A percentile compares a stretch with the other conserved stretches of the same genome.
phyloP scores from a whole-genome alignment of 441 rosid genomes.

The Euphorbia schlechtendalii region DNA sequence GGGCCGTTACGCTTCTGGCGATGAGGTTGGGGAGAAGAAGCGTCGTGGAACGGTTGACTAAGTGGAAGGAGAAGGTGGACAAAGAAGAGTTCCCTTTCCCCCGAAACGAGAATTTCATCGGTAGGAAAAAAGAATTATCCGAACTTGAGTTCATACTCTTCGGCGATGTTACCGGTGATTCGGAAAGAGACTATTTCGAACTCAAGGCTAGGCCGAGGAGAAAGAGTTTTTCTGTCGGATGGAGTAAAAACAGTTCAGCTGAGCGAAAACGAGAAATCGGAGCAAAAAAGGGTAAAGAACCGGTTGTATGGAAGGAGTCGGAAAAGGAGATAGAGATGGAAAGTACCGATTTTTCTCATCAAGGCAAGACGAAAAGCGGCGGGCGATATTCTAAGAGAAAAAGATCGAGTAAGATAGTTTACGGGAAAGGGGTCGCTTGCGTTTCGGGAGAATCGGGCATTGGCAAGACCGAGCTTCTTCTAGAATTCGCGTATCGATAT shows the following conservation, averaged over 20 bases:
- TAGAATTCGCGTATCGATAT: conserved; percentile 73
- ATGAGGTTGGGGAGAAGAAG: conserved; percentile 84
- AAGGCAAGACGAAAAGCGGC: conserved; percentile 20
- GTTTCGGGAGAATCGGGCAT: conserved; percentile 86
- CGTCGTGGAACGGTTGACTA: conserved; percentile 65
- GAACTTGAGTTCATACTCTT: conserved; percentile 81
- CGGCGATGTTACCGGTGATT: conserved; percentile 72
- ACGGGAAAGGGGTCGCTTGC: conserved; percentile 88
- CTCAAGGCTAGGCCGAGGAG: conserved; percentile 66
- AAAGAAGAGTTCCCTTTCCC: conserved; percentile 88
- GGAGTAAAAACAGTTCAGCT: conserved; percentile 20
- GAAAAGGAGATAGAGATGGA: conserved; percentile 95
- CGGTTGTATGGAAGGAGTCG: conserved; percentile 85
- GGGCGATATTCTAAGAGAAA: conserved; percentile 49
- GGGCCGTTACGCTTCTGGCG: conserved; percentile 63
- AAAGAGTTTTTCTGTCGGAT: conserved; percentile 59
- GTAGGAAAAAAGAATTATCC: conserved; percentile 82
- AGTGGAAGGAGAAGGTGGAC: conserved; percentile 78
- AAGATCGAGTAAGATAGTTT: conserved; percentile 50
- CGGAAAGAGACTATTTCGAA: conserved; percentile 75
- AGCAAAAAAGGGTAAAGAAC: conserved; percentile 73
- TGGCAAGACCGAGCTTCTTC: conserved; percentile 92
- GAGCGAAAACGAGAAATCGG: not conserved
- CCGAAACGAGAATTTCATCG: conserved; percentile 65
- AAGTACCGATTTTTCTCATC: conserved; percentile 30